Evolutionary conservation across 108 stramenopile species (phyloP).

Genomic region (Stephanodiscus minutulus): DNA sequence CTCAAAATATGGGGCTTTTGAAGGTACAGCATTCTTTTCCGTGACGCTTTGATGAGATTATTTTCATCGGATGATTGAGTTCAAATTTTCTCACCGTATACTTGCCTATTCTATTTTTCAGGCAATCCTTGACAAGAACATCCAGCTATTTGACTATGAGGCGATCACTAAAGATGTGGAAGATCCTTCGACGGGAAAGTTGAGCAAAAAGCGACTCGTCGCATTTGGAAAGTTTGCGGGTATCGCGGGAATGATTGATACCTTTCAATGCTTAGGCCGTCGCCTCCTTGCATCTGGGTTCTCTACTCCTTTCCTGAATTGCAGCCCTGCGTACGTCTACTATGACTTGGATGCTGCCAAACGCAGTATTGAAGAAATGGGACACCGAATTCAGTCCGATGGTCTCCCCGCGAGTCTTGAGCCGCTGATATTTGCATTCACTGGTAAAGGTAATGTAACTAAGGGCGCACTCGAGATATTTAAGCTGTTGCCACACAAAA

Average conservation of each 20-base stretch:
- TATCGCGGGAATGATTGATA: constrained; percentile 85
- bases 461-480: constrained; percentile 80
- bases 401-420: constrained; percentile 58
- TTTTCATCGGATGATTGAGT: not conserved
- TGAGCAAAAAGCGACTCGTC: constrained; percentile 66
- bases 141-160: constrained; percentile 88
- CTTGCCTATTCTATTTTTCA: constrained; percentile 34
- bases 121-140: constrained; percentile 59
- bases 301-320: constrained; percentile 79
- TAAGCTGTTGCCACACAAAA: constrained; percentile 77
- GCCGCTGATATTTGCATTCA: constrained; percentile 76
- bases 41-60: not conserved
- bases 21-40: constrained; percentile 10
- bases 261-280: constrained; percentile 76
- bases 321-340: constrained; percentile 73
- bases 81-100: not conserved
- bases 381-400: constrained; percentile 50
- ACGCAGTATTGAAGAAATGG: constrained; percentile 49
- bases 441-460: constrained; percentile 76
- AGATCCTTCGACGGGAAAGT: constrained; percentile 25
- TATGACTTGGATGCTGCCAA: constrained; percentile 61
- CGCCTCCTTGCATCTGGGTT: constrained; percentile 63
- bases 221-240: constrained; percentile 92
- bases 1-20: constrained; percentile 76
- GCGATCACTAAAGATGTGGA: constrained; percentile 55